These are phyloP conservation scores for Dryas alaskensis DNA, from an alignment of 306 rosid genomes.

Conservation along the genomic window DNA sequence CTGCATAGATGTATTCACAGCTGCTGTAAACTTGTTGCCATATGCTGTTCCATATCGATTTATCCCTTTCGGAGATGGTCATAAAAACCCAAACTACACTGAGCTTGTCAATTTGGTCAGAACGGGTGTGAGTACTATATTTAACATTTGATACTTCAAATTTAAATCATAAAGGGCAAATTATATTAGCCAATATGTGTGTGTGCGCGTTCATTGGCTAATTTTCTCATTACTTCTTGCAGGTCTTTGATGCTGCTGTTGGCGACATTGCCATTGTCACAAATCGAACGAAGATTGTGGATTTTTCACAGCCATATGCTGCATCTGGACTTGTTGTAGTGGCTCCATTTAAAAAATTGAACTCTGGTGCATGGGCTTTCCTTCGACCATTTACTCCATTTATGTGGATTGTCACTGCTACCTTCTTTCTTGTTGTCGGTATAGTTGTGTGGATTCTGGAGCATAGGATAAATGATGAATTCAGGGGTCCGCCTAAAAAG, in stretches of 20 bases:
- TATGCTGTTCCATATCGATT: slow-evolving; percentile 78
- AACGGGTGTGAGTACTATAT: slow-evolving; percentile 65
- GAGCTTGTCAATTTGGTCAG: slow-evolving; percentile 57
- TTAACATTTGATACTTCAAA: slow-evolving; percentile 17
- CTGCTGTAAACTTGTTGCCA: slow-evolving; percentile 77
- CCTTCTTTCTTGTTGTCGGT: slow-evolving; percentile 72
- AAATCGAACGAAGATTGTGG: slow-evolving; percentile 75
- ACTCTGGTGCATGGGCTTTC: slow-evolving; percentile 92
- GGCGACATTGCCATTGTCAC: slow-evolving; percentile 91
- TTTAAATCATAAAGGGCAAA: neutral
- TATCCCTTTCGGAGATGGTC: slow-evolving; percentile 74
- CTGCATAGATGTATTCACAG: slow-evolving; percentile 78
- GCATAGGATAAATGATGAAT: slow-evolving; percentile 87
- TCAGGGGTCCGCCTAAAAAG: slow-evolving; percentile 81
- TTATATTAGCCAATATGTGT: neutral
- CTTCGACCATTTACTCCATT: slow-evolving; percentile 67
- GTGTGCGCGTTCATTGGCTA: slow-evolving; percentile 10
- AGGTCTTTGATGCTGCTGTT: slow-evolving; percentile 79
- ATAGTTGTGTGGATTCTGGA: slow-evolving; percentile 87
- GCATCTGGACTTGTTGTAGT: slow-evolving; percentile 93
- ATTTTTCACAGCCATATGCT: slow-evolving; percentile 88
- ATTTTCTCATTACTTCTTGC: slow-evolving; percentile 23
- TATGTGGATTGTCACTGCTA: slow-evolving; percentile 81
- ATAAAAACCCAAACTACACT: slow-evolving; percentile 66
- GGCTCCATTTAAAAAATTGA: slow-evolving; percentile 69